Evolutionary conservation across 208 protist species (phyloP).

Genomic region (Trypanosoma mega): DNA sequence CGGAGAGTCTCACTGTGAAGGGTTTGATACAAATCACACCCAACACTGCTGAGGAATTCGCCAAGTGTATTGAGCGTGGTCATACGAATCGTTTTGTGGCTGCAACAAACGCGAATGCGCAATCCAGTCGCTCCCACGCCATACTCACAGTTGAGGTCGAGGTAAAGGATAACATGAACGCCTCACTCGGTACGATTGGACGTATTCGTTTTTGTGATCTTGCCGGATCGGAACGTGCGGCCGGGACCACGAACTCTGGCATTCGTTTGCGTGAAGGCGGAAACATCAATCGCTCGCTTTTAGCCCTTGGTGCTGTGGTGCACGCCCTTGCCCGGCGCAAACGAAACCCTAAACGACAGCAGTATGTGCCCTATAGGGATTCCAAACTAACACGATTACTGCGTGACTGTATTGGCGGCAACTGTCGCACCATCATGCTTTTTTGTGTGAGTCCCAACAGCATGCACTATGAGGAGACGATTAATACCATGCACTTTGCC

Average conservation of each 20-base stretch:
- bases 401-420: slow-evolving; percentile 71
- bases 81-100: slow-evolving; percentile 73
- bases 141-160: slow-evolving; percentile 87
- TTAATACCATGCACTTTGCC: slow-evolving; percentile 87
- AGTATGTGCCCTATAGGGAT: slow-evolving; percentile 81
- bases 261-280: slow-evolving; percentile 88
- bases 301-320: slow-evolving; percentile 92
- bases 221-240: slow-evolving; percentile 87
- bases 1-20: slow-evolving; percentile 46
- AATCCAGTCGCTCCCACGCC: slow-evolving; percentile 88
- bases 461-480: slow-evolving; percentile 63
- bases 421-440: slow-evolving; percentile 82
- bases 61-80: slow-evolving; percentile 56
- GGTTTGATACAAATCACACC: slow-evolving; percentile 70
- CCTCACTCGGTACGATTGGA: slow-evolving; percentile 53
- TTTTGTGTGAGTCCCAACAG: slow-evolving; percentile 74
- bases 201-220: slow-evolving; percentile 85
- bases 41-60: slow-evolving; percentile 56
- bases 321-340: slow-evolving; percentile 74
- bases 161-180: slow-evolving; percentile 33
- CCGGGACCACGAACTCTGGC: slow-evolving; percentile 77
- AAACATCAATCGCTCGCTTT: slow-evolving; percentile 94
- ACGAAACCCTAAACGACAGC: slow-evolving; percentile 21
- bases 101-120: slow-evolving; percentile 72
- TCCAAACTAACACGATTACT: slow-evolving; percentile 84